These are phyloP conservation scores for Nothophaeocryptopus gaeumannii DNA, from an alignment of 2,329 filamentous ascomycete genomes.

Conservation along the genomic window DNA sequence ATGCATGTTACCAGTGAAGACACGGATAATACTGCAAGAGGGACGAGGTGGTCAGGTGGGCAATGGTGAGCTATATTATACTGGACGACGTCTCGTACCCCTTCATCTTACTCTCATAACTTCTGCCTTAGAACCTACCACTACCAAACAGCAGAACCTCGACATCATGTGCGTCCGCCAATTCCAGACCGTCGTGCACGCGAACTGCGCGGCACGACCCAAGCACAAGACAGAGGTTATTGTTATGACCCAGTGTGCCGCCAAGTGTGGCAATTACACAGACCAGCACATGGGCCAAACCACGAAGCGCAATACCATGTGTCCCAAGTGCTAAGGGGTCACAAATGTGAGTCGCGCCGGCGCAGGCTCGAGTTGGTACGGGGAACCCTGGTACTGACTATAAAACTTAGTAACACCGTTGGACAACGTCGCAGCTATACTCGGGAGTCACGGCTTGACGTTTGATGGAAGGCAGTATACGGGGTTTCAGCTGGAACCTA, in stretches of 20 bases:
- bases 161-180: constrained; percentile 4
- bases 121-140: constrained; percentile 4
- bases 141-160: constrained; percentile 7
- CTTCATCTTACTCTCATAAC: constrained; percentile 7
- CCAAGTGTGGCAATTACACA: constrained; percentile 6
- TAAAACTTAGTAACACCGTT: constrained; percentile 4
- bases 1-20: constrained; percentile 7
- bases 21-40: constrained; percentile 3
- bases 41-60: constrained; percentile 2
- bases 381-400: constrained; percentile 1
- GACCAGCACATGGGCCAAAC: constrained; percentile 8
- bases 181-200: constrained; percentile 6
- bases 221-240: constrained; percentile 1
- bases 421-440: constrained; percentile 3
- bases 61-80: constrained; percentile 7
- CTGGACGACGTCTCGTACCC: constrained; percentile 1
- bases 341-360: constrained; percentile 7
- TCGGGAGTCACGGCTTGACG: constrained; percentile 7
- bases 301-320: constrained; percentile 4
- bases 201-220: constrained; percentile 4
- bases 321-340: constrained; percentile 8
- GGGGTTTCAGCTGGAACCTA: not conserved
- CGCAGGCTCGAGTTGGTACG: constrained; percentile 6
- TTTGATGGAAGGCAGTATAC: constrained; percentile 5
- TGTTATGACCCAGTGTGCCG: constrained; percentile 5